Evolutionary conservation across 2,329 filamentous ascomycete genomes (phyloP).

Genomic region (Teratosphaeriaceae sp.): DNA sequence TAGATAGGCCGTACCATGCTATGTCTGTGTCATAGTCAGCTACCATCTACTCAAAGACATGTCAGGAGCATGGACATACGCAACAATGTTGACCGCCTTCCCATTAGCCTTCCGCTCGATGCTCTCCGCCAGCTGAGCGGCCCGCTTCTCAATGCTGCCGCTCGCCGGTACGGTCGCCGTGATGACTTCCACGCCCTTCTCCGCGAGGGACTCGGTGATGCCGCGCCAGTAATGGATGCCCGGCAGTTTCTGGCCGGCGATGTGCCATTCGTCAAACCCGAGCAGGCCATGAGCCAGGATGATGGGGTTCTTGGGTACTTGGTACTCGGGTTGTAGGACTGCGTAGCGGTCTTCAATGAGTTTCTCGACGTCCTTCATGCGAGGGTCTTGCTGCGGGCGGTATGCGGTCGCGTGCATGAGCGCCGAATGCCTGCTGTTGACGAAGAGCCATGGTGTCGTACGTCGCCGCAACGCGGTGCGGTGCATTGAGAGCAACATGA

Average conservation of each 20-base stretch:
- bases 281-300: conserved; percentile 60
- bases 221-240: conserved; percentile 60
- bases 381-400: conserved; percentile 14
- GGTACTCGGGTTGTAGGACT: conserved; percentile 50
- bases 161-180: conserved; percentile 54
- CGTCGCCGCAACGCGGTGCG: conserved; percentile 12
- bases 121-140: conserved; percentile 45
- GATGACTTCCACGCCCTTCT: conserved; percentile 54
- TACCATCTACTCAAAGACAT: not conserved
- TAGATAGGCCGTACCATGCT: conserved; percentile 38
- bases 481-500: conserved; percentile 10
- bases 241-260: conserved; percentile 46
- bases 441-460: not conserved
- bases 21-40: conserved; percentile 40
- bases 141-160: conserved; percentile 53
- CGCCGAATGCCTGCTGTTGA: not conserved
- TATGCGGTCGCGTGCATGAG: conserved; percentile 2
- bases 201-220: conserved; percentile 51
- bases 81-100: conserved; percentile 58
- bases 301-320: conserved; percentile 49
- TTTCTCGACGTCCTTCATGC: conserved; percentile 17
- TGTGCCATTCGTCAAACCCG: conserved; percentile 56
- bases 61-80: conserved; percentile 39
- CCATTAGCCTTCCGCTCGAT: conserved; percentile 49
- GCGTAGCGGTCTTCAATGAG: conserved; percentile 53